Evolutionary conservation across 208 protist genomes (phyloP), one percentile per base, ranked within the genome.

Genomic region (Angomonas desouzai): DNA sequence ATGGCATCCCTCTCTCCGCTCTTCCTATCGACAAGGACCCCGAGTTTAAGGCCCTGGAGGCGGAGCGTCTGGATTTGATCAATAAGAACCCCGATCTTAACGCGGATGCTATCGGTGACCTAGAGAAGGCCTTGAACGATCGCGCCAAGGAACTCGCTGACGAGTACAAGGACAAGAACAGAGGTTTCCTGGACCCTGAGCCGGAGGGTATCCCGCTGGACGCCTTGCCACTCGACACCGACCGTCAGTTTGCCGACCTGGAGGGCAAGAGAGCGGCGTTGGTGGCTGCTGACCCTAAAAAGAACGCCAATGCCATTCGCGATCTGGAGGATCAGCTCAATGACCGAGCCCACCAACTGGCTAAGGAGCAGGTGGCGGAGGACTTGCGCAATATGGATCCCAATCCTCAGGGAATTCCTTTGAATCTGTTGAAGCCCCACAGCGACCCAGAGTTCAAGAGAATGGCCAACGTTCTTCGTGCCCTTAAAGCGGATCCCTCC

Each of bases 321-420:
- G 71, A 83, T 25, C 48, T 89, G 32, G 86, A 93, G 75, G 62
- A 68, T 1, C 65, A 76, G 33, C 71, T 94, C 49, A 89, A 91
- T 67, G 73, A 79, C 40, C 79, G 83, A 48, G 82, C 76, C 11
- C 63, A 79, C 22, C 73, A 80, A 56, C 55, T 89, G n/a, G 85
- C 78, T 2, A 25, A 47, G 10, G 75, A 87, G 30, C 76, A 86
- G 60, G 73, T 91, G 22, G 68, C 66, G 23, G 83, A 90, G 36
- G 83, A 91, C 43, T 48, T 68, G 16, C 58, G 55, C 40, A 77
- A 77, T 16, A 36, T 60, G 23, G 18, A 45, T 60, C 29, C 10
- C 27, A 60, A 57, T 57, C 27, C 22, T 34, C 53, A 66, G 22
- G 81, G 78, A 61, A 81, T 94, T 47, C 88, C 88, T 0, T 47